Evolutionary conservation across 2,329 filamentous ascomycete genomes (phyloP).

Genomic region (Nemania sp.): DNA sequence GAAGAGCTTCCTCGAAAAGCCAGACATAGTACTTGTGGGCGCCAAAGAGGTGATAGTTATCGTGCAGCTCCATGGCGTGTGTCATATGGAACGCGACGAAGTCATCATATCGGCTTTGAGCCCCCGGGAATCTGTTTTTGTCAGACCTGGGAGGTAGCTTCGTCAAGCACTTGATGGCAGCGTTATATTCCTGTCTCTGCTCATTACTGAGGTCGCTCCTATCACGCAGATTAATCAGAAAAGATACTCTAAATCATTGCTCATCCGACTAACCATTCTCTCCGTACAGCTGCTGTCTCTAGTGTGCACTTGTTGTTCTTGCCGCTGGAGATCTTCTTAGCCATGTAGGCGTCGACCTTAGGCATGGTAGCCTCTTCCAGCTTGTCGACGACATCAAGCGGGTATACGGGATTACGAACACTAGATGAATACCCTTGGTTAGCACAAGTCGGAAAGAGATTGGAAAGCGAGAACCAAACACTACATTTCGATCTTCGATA

Average conservation of each 20-base stretch:
- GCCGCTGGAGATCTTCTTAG: slow-evolving; percentile 30
- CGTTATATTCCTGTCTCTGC: slow-evolving; percentile 38
- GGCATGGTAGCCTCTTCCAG: slow-evolving; percentile 38
- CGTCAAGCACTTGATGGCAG: slow-evolving; percentile 38
- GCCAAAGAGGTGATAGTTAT: slow-evolving; percentile 35
- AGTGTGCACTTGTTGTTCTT: slow-evolving; percentile 39
- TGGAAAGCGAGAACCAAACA: not conserved
- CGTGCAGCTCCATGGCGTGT: slow-evolving; percentile 37
- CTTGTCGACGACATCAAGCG: slow-evolving; percentile 39
- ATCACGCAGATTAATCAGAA: slow-evolving; percentile 10
- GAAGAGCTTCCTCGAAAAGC: slow-evolving; percentile 41
- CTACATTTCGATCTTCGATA: slow-evolving; percentile 34
- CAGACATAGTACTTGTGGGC: slow-evolving; percentile 42
- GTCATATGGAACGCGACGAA: slow-evolving; percentile 40
- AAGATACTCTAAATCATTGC: not conserved
- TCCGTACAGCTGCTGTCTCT: slow-evolving; percentile 36
- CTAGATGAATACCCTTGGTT: slow-evolving; percentile 18
- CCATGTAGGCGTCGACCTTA: slow-evolving; percentile 36
- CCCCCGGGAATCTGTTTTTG: slow-evolving; percentile 36
- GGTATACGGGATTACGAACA: slow-evolving; percentile 37
- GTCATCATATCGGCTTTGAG: slow-evolving; percentile 40
- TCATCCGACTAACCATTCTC: slow-evolving; percentile 35
- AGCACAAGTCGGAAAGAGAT: slow-evolving; percentile 8
- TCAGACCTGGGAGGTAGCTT: slow-evolving; percentile 36
- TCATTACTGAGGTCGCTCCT: slow-evolving; percentile 40